These are phyloP conservation scores for Botrytis squamosa DNA, from an alignment of 2,329 filamentous ascomycete genomes.

Conservation along the genomic window DNA sequence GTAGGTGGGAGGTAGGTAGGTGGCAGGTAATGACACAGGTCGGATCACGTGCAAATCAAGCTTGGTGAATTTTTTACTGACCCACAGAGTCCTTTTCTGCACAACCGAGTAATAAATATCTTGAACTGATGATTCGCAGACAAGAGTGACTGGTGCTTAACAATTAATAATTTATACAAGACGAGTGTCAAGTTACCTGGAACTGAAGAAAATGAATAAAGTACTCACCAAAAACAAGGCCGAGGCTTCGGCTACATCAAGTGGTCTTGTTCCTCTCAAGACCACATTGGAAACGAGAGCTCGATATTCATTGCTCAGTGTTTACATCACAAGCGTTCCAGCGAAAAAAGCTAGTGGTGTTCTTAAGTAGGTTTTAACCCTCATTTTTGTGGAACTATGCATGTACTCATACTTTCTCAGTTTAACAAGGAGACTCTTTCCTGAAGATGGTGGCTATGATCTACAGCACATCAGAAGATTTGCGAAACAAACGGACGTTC, in stretches of 20 bases:
- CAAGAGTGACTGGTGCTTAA: neutral
- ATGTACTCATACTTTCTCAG: conserved; percentile 43
- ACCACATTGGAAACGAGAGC: conserved; percentile 62
- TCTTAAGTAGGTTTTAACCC: conserved; percentile 58
- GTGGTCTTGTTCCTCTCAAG: conserved; percentile 58
- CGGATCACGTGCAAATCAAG: conserved; percentile 7
- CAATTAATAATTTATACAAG: neutral
- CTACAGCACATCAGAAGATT: conserved; percentile 73
- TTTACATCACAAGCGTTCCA: conserved; percentile 71
- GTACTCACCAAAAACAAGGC: neutral
- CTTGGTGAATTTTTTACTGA: neutral
- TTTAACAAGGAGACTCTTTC: conserved; percentile 55
- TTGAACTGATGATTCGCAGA: neutral
- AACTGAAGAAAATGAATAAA: conserved; percentile 9
- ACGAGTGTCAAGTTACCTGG: neutral
- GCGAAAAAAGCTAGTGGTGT: conserved; percentile 69
- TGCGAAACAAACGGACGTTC: conserved; percentile 68
- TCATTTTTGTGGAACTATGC: conserved; percentile 21
- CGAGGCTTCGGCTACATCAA: neutral
- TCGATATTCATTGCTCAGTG: conserved; percentile 57
- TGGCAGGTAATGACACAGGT: neutral
- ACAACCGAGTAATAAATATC: neutral
- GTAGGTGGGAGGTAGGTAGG: neutral
- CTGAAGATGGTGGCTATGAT: conserved; percentile 61
- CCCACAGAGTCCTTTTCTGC: neutral